Base-by-base conservation (phyloP, 2,329 filamentous ascomycete genomes). In the Cladosporium phlei region DNA sequence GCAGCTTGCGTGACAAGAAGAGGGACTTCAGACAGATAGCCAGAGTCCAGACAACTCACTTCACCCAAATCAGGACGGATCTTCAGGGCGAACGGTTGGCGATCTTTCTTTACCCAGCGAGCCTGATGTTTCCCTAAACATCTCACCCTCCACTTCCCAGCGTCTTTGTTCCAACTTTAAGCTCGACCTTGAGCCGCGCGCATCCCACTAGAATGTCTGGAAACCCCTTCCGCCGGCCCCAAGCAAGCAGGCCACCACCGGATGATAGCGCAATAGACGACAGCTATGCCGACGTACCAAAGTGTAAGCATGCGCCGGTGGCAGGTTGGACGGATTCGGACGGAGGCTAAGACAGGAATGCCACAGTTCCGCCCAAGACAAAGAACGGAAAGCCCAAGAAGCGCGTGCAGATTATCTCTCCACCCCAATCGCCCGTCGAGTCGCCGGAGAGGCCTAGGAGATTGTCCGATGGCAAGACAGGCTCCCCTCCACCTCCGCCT, bases 151-250 rank as follows among this genome's bases (percentile, higher is more conserved):
- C n/a, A n/a, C n/a, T n/a, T n/a, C n/a, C n/a, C n/a, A n/a, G n/a
- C n/a, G n/a, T n/a, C n/a, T n/a, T n/a, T n/a, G n/a, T n/a, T n/a
- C n/a, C n/a, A n/a, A n/a, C n/a, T n/a, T n/a, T 11, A 30, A 12
- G 9, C 5, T 30, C 28, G 28, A 7, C 17, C 17, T 9, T 6
- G 35, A 17, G 12, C 16, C 32, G 22, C 30, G 33, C 24, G 42
- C 30, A 34, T 11, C 28, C 24, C 25, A 10, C 29, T 11, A 52
- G 17, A 30, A 62, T 63, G 60, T 59, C 59, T 10, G 55, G 59
- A 47, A 63, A 63, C 40, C 59, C 60, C 12, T 63, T 63, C 54
- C 55, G 60, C 24, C 56, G 52, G 16, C 27, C 52, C 46, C 52
- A 55, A 20, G 24, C 42, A 7, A 45, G 52, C 39, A 51, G n/a